A percentile compares a stretch with the other conserved stretches of the same genome.
phyloP scores from a whole-genome alignment of 2,329 filamentous ascomycete species.

The Fusarium veterinarium region DNA sequence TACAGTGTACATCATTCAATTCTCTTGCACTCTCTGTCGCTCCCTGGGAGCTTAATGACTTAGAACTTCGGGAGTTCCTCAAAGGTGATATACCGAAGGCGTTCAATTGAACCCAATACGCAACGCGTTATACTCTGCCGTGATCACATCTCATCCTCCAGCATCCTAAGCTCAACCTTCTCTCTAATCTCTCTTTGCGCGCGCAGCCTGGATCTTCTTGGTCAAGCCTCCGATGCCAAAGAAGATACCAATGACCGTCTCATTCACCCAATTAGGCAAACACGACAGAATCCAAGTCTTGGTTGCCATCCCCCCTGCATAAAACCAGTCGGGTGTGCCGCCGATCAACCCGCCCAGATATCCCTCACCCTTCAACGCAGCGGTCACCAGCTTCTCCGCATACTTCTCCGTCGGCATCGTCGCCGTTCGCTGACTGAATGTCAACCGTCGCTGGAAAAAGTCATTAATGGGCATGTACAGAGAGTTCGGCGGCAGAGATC shows the following conservation, averaged over 20 bases:
- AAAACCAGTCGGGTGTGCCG: slow-evolving; percentile 50
- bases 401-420: slow-evolving; percentile 60
- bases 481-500: slow-evolving; percentile 57
- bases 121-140: neutral
- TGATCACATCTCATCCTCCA: neutral
- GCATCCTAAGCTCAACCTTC: neutral
- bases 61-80: neutral
- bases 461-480: slow-evolving; percentile 60
- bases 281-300: slow-evolving; percentile 44
- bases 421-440: slow-evolving; percentile 60
- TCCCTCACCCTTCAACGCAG: slow-evolving; percentile 55
- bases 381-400: slow-evolving; percentile 55
- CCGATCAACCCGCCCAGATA: slow-evolving; percentile 50
- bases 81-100: no score
- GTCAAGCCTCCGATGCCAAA: slow-evolving; percentile 46
- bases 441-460: slow-evolving; percentile 59
- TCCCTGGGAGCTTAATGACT: neutral
- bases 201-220: slow-evolving; percentile 40
- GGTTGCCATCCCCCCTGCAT: slow-evolving; percentile 49
- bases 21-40: neutral
- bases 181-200: slow-evolving; percentile 38
- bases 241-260: slow-evolving; percentile 44
- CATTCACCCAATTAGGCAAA: slow-evolving; percentile 45
- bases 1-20: neutral
- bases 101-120: neutral